Percentiles rank a stretch among this genome's conserved stretches.
These are phyloP conservation scores for Mrakiaceae sp. DNA, from an alignment of 1,284 basidiomycete species.

Conservation along the genomic window DNA sequence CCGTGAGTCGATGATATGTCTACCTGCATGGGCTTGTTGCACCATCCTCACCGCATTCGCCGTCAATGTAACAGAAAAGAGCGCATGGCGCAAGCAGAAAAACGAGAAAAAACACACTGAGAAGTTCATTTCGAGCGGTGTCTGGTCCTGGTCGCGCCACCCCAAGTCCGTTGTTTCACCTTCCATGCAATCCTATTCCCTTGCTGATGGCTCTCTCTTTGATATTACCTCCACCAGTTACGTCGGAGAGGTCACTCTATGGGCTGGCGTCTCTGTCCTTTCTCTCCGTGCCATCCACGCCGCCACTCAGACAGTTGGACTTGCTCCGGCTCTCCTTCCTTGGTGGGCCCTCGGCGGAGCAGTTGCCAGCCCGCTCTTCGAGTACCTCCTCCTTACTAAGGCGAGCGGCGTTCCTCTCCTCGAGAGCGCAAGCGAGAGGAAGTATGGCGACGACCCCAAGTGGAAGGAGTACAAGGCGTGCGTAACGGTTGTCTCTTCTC, in stretches of 20 bases:
- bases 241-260: slow-evolving; percentile 62
- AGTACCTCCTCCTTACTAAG: slow-evolving; percentile 48
- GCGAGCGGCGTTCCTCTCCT: slow-evolving; percentile 56
- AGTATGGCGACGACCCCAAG: slow-evolving; percentile 49
- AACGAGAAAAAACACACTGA: slow-evolving; percentile 60
- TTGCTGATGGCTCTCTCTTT: background rate
- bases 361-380: slow-evolving; percentile 52
- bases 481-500: slow-evolving; percentile 19
- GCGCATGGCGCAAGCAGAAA: slow-evolving; percentile 51
- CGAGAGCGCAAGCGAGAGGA: slow-evolving; percentile 53
- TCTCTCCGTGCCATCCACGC: slow-evolving; percentile 42
- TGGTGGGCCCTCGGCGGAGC: slow-evolving; percentile 41
- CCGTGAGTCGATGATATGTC: slow-evolving; percentile 26
- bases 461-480: slow-evolving; percentile 59
- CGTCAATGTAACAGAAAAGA: slow-evolving; percentile 41
- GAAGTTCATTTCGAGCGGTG: slow-evolving; percentile 56
- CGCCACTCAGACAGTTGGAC: slow-evolving; percentile 17
- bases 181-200: background rate
- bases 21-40: background rate
- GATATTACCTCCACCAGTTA: slow-evolving; percentile 42
- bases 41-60: background rate
- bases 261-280: slow-evolving; percentile 57
- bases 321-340: slow-evolving; percentile 32
- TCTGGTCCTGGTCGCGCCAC: slow-evolving; percentile 62
- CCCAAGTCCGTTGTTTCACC: slow-evolving; percentile 48